Conservation (phyloP, 306 rosid genomes). For the Carpinus fangiana region DNA sequence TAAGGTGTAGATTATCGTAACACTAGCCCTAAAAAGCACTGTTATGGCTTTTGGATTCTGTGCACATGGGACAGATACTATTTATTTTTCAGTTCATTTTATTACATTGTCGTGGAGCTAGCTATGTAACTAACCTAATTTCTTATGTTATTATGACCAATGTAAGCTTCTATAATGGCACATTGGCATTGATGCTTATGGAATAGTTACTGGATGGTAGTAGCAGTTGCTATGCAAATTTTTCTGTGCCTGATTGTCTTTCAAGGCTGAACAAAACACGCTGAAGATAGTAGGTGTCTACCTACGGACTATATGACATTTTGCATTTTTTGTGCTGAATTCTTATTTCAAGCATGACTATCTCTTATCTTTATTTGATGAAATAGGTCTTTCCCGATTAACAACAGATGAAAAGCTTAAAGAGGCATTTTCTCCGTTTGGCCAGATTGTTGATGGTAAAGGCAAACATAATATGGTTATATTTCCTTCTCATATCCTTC, state of each 20-base stretch:
- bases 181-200: not conserved
- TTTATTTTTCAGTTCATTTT: not conserved
- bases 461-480: not conserved
- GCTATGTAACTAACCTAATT: not conserved
- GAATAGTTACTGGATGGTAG: not conserved
- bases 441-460: conserved; percentile 66
- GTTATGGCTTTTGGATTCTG: not conserved
- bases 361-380: conserved; percentile 18
- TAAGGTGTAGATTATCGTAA: not conserved
- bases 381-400: conserved; percentile 79
- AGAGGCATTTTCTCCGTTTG: conserved; percentile 80
- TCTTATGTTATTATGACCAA: not conserved
- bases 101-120: not conserved
- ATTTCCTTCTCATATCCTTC: not conserved
- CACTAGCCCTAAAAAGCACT: not conserved
- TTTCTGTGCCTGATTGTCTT: not conserved
- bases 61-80: not conserved
- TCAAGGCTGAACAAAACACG: not conserved
- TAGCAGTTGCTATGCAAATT: not conserved
- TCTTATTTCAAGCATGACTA: not conserved
- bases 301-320: not conserved
- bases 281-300: not conserved
- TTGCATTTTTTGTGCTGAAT: not conserved
- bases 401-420: conserved; percentile 78
- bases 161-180: not conserved